phyloP scores from a whole-genome alignment of 1,139 yeast genomes.

The Kurtzmaniella quercitrusa region DNA sequence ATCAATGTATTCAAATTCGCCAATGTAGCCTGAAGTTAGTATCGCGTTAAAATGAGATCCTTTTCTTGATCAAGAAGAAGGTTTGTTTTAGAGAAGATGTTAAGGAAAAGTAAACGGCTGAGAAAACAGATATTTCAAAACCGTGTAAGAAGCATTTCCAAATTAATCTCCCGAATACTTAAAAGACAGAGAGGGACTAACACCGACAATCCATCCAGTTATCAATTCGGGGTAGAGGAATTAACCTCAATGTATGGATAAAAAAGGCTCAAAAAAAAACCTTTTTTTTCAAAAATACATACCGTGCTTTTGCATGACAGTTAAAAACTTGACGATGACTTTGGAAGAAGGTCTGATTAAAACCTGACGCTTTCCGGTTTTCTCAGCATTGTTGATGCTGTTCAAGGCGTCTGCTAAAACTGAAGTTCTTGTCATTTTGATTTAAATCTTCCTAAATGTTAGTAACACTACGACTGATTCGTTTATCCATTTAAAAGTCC shows the following conservation, averaged over 20 bases:
- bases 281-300: conserved; percentile 10
- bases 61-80: background rate
- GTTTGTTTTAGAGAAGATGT: conserved; percentile 42
- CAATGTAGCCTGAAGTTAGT: conserved; percentile 72
- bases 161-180: conserved; percentile 85
- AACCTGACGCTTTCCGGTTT: conserved; percentile 99
- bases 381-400: conserved; percentile 98
- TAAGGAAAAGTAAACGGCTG: conserved; percentile 73
- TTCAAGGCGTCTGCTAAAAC: conserved; percentile 99
- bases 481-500: conserved; percentile 16
- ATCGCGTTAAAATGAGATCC: background rate
- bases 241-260: conserved; percentile 5
- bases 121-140: conserved; percentile 29
- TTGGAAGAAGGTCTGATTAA: conserved; percentile 98
- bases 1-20: conserved; percentile 97
- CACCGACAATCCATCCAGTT: conserved; percentile 95
- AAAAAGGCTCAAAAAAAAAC: conserved; percentile 2
- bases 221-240: conserved; percentile 70
- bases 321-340: conserved; percentile 94
- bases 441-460: conserved; percentile 8
- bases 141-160: conserved; percentile 83
- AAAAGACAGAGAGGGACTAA: conserved; percentile 95
- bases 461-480: conserved; percentile 5
- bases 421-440: conserved; percentile 92
- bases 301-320: conserved; percentile 98